Percentiles rank a stretch among this genome's conserved stretches.
These are phyloP conservation scores for Metarhizium humberi DNA, from an alignment of 2,329 filamentous ascomycete genomes.

Conservation along the genomic window DNA sequence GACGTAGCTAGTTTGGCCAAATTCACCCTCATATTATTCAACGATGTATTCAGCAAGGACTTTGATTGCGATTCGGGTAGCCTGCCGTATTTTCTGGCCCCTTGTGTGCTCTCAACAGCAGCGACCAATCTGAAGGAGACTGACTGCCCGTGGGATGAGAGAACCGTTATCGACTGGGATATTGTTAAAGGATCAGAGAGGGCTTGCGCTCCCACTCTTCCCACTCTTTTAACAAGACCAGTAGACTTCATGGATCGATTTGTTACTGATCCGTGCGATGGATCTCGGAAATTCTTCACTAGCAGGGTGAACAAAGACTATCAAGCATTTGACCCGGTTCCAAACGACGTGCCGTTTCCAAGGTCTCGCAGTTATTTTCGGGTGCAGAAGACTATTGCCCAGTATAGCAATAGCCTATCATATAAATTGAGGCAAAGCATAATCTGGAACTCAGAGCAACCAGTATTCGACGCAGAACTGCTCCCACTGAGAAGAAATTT, in stretches of 20 bases:
- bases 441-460: conserved; percentile 58
- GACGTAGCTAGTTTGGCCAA: conserved; percentile 48
- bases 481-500: conserved; percentile 75
- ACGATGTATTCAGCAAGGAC: conserved; percentile 81
- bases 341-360: conserved; percentile 41
- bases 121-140: not conserved
- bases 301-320: conserved; percentile 45
- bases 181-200: conserved; percentile 33
- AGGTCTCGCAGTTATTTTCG: conserved; percentile 32
- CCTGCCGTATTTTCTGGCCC: conserved; percentile 79
- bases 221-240: not conserved
- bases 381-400: conserved; percentile 55
- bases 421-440: conserved; percentile 42
- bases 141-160: not conserved
- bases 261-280: conserved; percentile 49
- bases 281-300: conserved; percentile 53
- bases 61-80: conserved; percentile 55
- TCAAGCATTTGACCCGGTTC: conserved; percentile 56
- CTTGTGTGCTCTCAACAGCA: conserved; percentile 22
- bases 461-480: conserved; percentile 68
- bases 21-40: conserved; percentile 70
- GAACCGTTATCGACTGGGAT: conserved; percentile 48
- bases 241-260: conserved; percentile 38
- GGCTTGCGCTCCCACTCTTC: conserved; percentile 5
- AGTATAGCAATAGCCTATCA: conserved; percentile 75